Conservation (phyloP, 1,284 basidiomycete species). For the Neolentinus lepideus region DNA sequence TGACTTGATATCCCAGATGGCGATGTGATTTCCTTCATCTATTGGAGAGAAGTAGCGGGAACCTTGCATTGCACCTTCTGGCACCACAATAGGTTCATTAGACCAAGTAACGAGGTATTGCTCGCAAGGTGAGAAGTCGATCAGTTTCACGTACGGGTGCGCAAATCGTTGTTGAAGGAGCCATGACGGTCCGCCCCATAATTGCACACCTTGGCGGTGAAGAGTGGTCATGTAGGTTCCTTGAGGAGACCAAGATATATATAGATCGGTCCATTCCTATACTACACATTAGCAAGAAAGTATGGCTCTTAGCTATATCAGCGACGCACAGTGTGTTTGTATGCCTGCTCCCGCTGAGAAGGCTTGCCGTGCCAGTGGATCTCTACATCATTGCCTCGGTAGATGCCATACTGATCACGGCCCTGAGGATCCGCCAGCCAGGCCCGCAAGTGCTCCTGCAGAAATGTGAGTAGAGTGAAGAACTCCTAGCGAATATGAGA, state of each 20-base stretch:
- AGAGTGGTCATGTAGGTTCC: conserved; percentile 94
- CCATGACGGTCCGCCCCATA: conserved; percentile 94
- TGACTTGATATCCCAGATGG: conserved; percentile 97
- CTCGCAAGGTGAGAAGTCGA: conserved; percentile 98
- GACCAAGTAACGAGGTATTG: conserved; percentile 98
- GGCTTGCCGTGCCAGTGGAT: conserved; percentile 94
- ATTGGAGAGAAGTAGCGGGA: conserved; percentile 87
- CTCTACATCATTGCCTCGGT: conserved; percentile 87
- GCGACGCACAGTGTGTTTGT: conserved; percentile 59
- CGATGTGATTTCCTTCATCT: conserved; percentile 96
- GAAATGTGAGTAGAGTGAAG: neutral
- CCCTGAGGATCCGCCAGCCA: conserved; percentile 93
- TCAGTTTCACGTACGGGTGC: conserved; percentile 91
- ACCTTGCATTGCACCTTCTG: conserved; percentile 76
- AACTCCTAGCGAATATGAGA: neutral
- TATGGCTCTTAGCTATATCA: neutral
- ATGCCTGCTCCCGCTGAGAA: conserved; percentile 79
- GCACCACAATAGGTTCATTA: conserved; percentile 87
- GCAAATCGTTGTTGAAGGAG: conserved; percentile 85
- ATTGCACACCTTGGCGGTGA: conserved; percentile 91
- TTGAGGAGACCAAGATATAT: conserved; percentile 95
- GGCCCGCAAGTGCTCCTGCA: conserved; percentile 87
- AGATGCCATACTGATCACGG: conserved; percentile 95
- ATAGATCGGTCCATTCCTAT: conserved; percentile 95
- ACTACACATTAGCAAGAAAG: neutral